Base-by-base conservation (phyloP, 768 basidiomycete species). In the Trametes punicea region DNA sequence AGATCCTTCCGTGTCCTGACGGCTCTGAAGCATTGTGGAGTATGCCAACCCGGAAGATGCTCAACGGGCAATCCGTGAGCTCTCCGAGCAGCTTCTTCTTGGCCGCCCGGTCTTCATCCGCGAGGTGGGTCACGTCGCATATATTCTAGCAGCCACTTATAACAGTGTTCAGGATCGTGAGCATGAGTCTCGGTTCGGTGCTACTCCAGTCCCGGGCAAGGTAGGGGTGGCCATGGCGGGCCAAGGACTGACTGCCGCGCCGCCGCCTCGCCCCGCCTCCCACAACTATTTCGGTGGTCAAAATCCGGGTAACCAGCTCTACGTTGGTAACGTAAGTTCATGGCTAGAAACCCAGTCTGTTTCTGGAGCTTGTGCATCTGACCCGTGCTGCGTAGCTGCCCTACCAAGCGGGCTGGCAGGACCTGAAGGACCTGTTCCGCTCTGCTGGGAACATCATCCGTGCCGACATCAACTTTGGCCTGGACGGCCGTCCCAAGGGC, bases 341-440 rank as follows among this genome's bases (percentile, higher is more conserved):
- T 23, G 11, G 23, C 60, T 29, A n/a, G 3, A 16, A 34, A 46
- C 16, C 4, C 36, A 10, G 34, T 29, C 29, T 23, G 13, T 29
- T 21, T 6, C 4, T 33, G 10, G 7, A 31, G 6, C 29, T 47
- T 3, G 9, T 11, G 64, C n/a, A 21, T 66, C 38, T 25, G 25
- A 1, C 38, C 6, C 15, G 5, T 13, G 56, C 21, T 9, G 4
- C 51, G 5, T 61, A 98, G 95, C 74, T 98, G 26, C 95, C 94
- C 2, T 93, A 91, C 68, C 93, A 95, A 74, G 94, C 93, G n/a
- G 93, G 93, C 27, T 99, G 96, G 96, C 96, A 99, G 70, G 96
- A 98, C 69, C 75, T 98, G 53, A 98, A 98, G 68, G 96, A 98
- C 71, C 76, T 98, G 26, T 98, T 98, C 86, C 86, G 96, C 53